Percentiles rank a stretch among this genome's conserved stretches.
These are phyloP conservation scores for Serpula lacrymans DNA, from an alignment of 768 basidiomycete species.

Conservation along the genomic window DNA sequence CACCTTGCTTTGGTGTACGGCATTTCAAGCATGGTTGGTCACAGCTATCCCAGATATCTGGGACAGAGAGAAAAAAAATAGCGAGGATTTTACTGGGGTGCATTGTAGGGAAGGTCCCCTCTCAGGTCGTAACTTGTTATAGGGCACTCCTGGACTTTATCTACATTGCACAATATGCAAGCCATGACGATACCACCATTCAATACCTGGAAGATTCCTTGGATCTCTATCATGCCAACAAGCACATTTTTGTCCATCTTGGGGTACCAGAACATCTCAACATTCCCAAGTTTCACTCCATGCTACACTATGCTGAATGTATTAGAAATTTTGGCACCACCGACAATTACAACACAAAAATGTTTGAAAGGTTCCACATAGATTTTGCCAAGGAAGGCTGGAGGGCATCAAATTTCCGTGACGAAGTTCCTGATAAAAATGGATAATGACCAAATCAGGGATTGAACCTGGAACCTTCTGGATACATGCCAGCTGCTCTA, in stretches of 20 bases:
- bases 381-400: constrained; percentile 15
- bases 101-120: background rate
- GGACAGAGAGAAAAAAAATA: constrained; percentile 7
- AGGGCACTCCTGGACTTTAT: constrained; percentile 27
- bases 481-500: too few relatives aligned
- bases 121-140: background rate
- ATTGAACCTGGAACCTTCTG: too few relatives aligned
- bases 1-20: constrained; percentile 1
- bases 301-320: constrained; percentile 8
- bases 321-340: constrained; percentile 5
- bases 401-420: constrained; percentile 21
- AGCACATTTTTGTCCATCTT: constrained; percentile 11
- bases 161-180: constrained; percentile 19
- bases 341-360: constrained; percentile 15
- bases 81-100: constrained; percentile 9
- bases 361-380: constrained; percentile 20
- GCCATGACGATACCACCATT: constrained; percentile 15
- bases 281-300: constrained; percentile 26
- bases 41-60: constrained; percentile 6
- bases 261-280: constrained; percentile 16
- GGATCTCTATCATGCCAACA: constrained; percentile 16
- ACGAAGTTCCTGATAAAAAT: too few relatives aligned
- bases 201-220: constrained; percentile 3
- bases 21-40: constrained; percentile 8
- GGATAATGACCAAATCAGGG: too few relatives aligned